Conservation (phyloP, 2,329 filamentous ascomycete species). For the Hyphodiscus sp. region DNA sequence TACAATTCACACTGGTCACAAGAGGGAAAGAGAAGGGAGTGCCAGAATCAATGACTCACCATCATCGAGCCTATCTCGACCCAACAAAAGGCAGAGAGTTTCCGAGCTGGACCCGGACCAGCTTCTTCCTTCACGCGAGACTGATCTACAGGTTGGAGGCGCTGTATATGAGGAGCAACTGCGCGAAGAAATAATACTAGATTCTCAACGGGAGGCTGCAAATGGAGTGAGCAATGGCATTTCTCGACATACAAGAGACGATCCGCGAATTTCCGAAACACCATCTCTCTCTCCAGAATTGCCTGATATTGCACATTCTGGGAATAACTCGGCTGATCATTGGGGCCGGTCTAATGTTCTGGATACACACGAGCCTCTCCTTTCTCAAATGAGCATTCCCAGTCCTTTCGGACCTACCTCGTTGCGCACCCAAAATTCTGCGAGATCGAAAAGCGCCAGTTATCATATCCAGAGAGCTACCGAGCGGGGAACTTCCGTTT, state of each 20-base stretch:
- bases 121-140: constrained; percentile 27
- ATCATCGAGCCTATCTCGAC: constrained; percentile 9
- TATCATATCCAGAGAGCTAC: constrained; percentile 22
- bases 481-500: constrained; percentile 22
- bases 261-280: constrained; percentile 17
- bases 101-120: constrained; percentile 23
- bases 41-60: constrained; percentile 7
- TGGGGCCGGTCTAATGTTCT: constrained; percentile 6
- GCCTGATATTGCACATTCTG: constrained; percentile 1
- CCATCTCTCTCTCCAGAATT: constrained; percentile 14
- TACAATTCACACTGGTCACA: constrained; percentile 8
- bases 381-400: constrained; percentile 2
- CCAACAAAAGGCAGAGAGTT: constrained; percentile 26
- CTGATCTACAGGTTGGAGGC: constrained; percentile 7
- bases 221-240: constrained; percentile 4
- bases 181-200: constrained; percentile 15
- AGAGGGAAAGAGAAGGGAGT: constrained; percentile 21
- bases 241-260: constrained; percentile 20
- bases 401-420: constrained; percentile 11
- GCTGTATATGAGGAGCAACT: constrained; percentile 1
- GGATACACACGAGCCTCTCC: constrained; percentile 1
- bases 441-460: constrained; percentile 19
- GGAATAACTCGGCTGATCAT: constrained; percentile 16
- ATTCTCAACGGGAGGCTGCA: constrained; percentile 21
- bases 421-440: constrained; percentile 1